A percentile compares a stretch with the other conserved stretches of the same genome.
phyloP scores from a whole-genome alignment of 176 grass and related monocot species.

The Carex littledalei region DNA sequence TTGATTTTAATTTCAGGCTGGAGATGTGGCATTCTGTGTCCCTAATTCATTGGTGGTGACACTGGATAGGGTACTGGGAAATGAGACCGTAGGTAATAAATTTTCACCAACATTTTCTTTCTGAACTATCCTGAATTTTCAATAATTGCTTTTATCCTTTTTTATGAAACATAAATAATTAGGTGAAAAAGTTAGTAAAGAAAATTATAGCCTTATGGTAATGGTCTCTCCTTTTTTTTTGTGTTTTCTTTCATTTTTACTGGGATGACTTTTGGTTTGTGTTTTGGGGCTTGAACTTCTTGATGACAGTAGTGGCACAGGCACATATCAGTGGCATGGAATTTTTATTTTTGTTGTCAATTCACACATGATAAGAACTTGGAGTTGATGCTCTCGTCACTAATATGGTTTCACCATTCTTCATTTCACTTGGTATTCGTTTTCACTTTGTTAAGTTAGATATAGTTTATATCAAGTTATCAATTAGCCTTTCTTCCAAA shows the following conservation, averaged over 20 bases:
- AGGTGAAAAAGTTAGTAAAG: no score
- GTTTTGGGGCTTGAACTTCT: background rate
- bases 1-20: constrained; percentile 38
- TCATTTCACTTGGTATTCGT: no score
- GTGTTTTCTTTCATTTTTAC: no score
- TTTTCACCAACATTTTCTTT: background rate
- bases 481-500: background rate
- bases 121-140: background rate
- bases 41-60: constrained; percentile 87
- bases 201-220: no score
- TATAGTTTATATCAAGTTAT: background rate
- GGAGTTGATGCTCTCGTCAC: background rate
- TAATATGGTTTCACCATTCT: background rate
- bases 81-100: constrained; percentile 79
- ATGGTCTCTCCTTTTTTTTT: no score
- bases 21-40: constrained; percentile 81
- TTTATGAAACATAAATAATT: no score
- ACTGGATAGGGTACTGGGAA: constrained; percentile 78
- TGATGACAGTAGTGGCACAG: background rate
- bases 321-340: background rate
- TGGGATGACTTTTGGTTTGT: background rate
- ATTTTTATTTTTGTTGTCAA: background rate
- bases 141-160: background rate
- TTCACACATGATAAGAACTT: background rate
- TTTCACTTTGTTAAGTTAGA: background rate